These are phyloP conservation scores for Magnolia changhungtana DNA, from an alignment of 164 flowering plant genomes.

Conservation along the genomic window DNA sequence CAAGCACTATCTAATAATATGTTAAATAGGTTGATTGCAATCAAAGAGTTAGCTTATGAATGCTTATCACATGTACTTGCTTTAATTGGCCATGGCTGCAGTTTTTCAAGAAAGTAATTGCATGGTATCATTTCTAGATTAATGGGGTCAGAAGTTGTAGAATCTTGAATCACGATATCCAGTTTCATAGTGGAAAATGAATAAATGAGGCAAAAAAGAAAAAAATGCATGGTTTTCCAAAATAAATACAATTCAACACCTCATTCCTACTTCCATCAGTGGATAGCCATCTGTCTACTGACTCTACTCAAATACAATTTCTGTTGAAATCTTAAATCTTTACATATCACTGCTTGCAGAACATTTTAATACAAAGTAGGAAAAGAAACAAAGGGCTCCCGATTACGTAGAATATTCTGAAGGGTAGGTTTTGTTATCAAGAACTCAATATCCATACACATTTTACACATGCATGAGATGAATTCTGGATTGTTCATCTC, in stretches of 20 bases:
- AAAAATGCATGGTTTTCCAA: background rate
- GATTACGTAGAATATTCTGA: too few species aligned
- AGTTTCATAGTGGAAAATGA: background rate
- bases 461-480: too few species aligned
- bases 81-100: background rate
- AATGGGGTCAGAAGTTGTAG: background rate
- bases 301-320: background rate
- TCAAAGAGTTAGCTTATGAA: background rate
- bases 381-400: too few species aligned
- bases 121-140: background rate
- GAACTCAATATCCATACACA: too few species aligned
- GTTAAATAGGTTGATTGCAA: background rate
- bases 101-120: background rate
- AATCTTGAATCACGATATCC: background rate
- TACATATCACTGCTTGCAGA: too few species aligned
- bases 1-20: background rate
- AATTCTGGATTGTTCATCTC: too few species aligned
- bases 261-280: background rate
- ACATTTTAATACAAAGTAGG: too few species aligned
- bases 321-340: too few species aligned
- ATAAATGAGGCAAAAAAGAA: background rate
- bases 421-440: too few species aligned
- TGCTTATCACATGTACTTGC: background rate
- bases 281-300: background rate
- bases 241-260: too few species aligned